These are phyloP conservation scores for Kodamaea hsintzibuensis DNA, from an alignment of 805 yeast genomes.

Conservation along the genomic window DNA sequence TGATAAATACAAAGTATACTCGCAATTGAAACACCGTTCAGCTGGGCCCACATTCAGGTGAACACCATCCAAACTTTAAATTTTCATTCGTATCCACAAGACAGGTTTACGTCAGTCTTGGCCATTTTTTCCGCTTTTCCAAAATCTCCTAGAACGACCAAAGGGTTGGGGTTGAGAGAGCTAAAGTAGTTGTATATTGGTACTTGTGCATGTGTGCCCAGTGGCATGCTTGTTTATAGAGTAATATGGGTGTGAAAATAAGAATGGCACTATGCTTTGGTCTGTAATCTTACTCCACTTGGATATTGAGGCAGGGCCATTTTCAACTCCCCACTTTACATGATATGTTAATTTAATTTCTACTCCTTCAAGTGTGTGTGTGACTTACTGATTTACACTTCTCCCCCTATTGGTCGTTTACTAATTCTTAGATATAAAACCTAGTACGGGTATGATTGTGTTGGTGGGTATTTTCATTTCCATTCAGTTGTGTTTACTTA, in stretches of 20 bases:
- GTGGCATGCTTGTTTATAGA: background rate
- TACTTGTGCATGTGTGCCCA: background rate
- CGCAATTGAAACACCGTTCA: background rate
- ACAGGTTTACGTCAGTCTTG: constrained; percentile 9
- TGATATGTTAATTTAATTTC: no score
- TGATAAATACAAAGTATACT: constrained; percentile 6
- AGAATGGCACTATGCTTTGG: background rate
- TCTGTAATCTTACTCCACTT: background rate
- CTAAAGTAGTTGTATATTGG: background rate
- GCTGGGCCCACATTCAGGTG: background rate
- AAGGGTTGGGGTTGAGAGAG: background rate
- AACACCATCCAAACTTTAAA: background rate
- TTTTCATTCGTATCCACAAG: constrained; percentile 1
- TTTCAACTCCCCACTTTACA: background rate
- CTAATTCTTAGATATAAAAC: no score
- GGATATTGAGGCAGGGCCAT: background rate
- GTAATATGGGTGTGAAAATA: background rate
- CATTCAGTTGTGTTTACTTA: background rate
- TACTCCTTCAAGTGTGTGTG: no score
- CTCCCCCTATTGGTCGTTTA: no score
- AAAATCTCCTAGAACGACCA: constrained; percentile 1
- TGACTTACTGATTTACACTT: no score
- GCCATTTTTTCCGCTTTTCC: background rate
- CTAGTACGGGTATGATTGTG: no score
- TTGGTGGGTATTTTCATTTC: no score